These are phyloP conservation scores for Trypanosoma avium DNA, from an alignment of 208 protist genomes.

Conservation along the genomic window DNA sequence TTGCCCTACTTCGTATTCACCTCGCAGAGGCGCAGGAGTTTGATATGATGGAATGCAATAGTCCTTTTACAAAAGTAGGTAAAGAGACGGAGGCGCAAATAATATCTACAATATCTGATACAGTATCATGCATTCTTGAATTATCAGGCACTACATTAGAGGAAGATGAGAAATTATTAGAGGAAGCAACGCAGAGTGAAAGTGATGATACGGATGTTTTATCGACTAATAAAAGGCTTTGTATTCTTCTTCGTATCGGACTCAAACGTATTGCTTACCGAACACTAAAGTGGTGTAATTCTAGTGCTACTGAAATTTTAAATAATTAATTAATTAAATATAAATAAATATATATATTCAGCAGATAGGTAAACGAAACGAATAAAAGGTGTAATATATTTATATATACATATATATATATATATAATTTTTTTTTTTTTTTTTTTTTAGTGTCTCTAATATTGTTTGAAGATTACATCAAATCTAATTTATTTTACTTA, in stretches of 20 bases:
- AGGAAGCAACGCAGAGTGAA: conserved; percentile 14
- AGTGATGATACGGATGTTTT: conserved; percentile 18
- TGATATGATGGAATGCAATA: conserved; percentile 46
- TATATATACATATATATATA: conserved; percentile 5
- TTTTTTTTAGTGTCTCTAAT: not conserved
- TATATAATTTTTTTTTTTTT: conserved; percentile 11
- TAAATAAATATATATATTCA: not conserved
- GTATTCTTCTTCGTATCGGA: conserved; percentile 60
- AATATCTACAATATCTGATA: conserved; percentile 42
- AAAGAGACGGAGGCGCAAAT: conserved; percentile 54
- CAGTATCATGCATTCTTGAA: conserved; percentile 51
- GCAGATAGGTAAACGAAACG: not conserved
- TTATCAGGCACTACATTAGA: conserved; percentile 63
- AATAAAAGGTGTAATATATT: conserved; percentile 1
- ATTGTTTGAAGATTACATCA: not conserved
- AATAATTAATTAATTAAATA: not conserved
- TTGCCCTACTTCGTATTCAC: conserved; percentile 73
- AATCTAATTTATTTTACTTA: no score
- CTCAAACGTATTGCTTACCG: conserved; percentile 73
- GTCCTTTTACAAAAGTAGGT: conserved; percentile 58
- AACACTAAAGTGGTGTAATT: conserved; percentile 51
- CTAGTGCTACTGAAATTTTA: not conserved
- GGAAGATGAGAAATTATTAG: conserved; percentile 56
- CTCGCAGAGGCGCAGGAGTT: conserved; percentile 79
- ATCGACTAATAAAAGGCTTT: conserved; percentile 43